Conservation (phyloP, 1,139 yeast genomes). For the Blastobotrys persicus region DNA sequence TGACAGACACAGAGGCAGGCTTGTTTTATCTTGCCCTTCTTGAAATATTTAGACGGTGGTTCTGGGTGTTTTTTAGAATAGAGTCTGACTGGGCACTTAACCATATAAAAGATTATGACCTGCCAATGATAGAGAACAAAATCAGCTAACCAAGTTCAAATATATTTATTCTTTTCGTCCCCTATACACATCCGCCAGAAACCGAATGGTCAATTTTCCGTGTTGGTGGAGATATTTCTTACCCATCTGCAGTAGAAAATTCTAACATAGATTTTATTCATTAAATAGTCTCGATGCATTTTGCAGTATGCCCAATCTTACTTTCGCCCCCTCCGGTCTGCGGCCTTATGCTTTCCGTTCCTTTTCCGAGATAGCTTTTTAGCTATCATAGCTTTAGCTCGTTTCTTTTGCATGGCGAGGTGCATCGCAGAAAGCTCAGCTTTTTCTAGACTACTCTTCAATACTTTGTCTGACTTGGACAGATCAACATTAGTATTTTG, state of each 20-base stretch:
- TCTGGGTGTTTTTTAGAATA: constrained; percentile 83
- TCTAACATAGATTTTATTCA: no score
- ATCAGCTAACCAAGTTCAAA: not conserved
- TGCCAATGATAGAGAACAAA: constrained; percentile 3
- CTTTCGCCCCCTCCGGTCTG: constrained; percentile 6
- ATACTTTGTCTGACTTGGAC: constrained; percentile 34
- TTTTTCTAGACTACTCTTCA: constrained; percentile 36
- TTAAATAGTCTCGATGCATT: no score
- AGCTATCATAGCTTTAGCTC: constrained; percentile 9
- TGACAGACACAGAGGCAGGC: constrained; percentile 54
- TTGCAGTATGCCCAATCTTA: no score
- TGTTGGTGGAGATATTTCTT: no score
- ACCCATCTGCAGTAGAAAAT: no score
- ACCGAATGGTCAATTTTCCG: no score
- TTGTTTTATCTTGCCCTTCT: constrained; percentile 61
- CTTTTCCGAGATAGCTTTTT: constrained; percentile 2
- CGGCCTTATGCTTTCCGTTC: not conserved
- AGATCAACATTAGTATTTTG: constrained; percentile 33
- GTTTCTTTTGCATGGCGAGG: constrained; percentile 11
- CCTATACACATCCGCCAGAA: no score
- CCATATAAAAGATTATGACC: constrained; percentile 11
- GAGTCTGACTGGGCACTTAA: constrained; percentile 61
- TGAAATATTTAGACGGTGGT: constrained; percentile 78
- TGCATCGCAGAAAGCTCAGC: constrained; percentile 35
- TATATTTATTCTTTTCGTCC: not conserved